These are phyloP conservation scores for Pascua guehoae DNA, from an alignment of 1,284 basidiomycete genomes.

Conservation along the genomic window DNA sequence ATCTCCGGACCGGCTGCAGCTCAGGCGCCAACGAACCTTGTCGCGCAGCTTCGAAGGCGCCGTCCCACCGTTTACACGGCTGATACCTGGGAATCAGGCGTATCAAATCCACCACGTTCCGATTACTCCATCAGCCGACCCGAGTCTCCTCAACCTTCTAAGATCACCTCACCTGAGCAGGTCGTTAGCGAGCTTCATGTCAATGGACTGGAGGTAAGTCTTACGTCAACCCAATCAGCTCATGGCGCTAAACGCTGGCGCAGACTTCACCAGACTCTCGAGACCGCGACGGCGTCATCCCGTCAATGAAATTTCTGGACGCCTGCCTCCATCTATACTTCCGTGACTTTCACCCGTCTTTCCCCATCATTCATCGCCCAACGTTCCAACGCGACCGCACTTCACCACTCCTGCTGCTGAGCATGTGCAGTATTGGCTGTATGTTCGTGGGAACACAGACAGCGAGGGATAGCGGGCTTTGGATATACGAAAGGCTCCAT, in stretches of 20 bases:
- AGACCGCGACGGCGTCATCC: conserved; percentile 7
- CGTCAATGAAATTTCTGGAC: conserved; percentile 16
- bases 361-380: conserved; percentile 37
- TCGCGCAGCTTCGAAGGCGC: neutral
- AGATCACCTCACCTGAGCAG: conserved; percentile 6
- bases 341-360: conserved; percentile 38
- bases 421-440: conserved; percentile 17
- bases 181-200: conserved; percentile 6
- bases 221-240: too few relatives aligned
- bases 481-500: conserved; percentile 14
- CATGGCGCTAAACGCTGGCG: neutral
- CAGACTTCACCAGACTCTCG: neutral
- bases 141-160: conserved; percentile 4
- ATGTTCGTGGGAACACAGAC: conserved; percentile 17
- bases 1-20: neutral
- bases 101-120: neutral
- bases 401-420: conserved; percentile 34
- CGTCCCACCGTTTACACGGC: neutral
- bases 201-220: neutral
- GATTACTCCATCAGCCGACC: conserved; percentile 3
- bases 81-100: conserved; percentile 12
- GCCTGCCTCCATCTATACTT: conserved; percentile 35
- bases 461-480: conserved; percentile 9
- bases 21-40: neutral
- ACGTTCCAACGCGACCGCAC: conserved; percentile 26